These are phyloP conservation scores for Athelia psychrophila DNA, from an alignment of 1,284 basidiomycete species.

Conservation along the genomic window DNA sequence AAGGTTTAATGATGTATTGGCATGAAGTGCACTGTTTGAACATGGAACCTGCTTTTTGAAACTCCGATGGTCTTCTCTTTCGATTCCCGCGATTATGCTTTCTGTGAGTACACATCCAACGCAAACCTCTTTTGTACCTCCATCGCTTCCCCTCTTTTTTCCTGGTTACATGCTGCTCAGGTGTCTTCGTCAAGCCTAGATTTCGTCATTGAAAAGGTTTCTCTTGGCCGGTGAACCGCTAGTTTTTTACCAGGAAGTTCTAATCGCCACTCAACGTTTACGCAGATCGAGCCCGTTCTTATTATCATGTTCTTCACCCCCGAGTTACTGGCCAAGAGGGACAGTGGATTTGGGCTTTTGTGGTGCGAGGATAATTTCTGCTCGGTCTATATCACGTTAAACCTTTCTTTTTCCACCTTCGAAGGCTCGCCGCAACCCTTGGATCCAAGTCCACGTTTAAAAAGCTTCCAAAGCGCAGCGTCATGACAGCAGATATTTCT, in stretches of 20 bases:
- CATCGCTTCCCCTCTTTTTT: background rate
- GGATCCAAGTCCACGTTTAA: slow-evolving; percentile 83
- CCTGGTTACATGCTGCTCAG: background rate
- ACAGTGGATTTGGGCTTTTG: slow-evolving; percentile 78
- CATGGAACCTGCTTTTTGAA: slow-evolving; percentile 3
- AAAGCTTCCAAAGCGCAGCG: slow-evolving; percentile 76
- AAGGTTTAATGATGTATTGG: slow-evolving; percentile 22
- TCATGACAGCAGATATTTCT: slow-evolving; percentile 76
- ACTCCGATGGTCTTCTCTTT: background rate
- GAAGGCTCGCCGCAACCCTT: slow-evolving; percentile 89
- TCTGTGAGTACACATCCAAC: too few relatives aligned
- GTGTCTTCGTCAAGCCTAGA: background rate
- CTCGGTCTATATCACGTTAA: background rate
- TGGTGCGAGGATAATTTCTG: slow-evolving; percentile 43
- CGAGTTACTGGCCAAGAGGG: slow-evolving; percentile 68
- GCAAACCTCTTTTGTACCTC: too few relatives aligned
- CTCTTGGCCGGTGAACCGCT: background rate
- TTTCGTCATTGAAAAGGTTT: background rate
- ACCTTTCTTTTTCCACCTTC: background rate
- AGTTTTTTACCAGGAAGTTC: slow-evolving; percentile 62
- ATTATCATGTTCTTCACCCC: slow-evolving; percentile 70
- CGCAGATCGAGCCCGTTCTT: background rate
- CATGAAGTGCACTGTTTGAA: too few relatives aligned
- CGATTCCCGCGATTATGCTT: background rate
- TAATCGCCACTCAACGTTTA: background rate